These are phyloP conservation scores for Golubevia pallescens DNA, from an alignment of 1,284 basidiomycete species.

Conservation along the genomic window DNA sequence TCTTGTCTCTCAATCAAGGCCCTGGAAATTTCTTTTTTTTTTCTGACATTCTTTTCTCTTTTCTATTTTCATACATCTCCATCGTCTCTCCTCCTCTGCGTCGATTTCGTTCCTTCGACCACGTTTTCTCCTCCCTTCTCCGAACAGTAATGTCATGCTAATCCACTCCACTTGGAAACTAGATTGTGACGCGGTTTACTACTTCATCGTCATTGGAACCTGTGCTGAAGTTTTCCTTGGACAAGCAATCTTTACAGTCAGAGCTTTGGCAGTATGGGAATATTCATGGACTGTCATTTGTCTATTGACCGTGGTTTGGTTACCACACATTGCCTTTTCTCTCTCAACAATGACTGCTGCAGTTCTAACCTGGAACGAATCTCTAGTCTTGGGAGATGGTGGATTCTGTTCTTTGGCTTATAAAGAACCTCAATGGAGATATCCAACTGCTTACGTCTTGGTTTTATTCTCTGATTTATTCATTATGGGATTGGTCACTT, in stretches of 20 bases:
- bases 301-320: slow-evolving; percentile 1
- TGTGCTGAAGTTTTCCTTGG: background rate
- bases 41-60: too few species aligned
- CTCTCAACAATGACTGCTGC: slow-evolving; percentile 8
- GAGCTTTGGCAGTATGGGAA: background rate
- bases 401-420: background rate
- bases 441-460: slow-evolving; percentile 5
- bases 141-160: background rate
- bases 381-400: slow-evolving; percentile 1
- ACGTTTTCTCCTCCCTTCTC: background rate
- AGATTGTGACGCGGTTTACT: background rate
- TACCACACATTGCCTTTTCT: slow-evolving; percentile 9
- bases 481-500: slow-evolving; percentile 5
- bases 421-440: slow-evolving; percentile 8
- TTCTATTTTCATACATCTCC: too few species aligned
- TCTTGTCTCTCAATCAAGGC: too few species aligned
- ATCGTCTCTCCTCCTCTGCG: too few species aligned
- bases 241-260: background rate
- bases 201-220: background rate
- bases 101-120: too few species aligned
- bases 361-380: background rate
- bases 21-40: too few species aligned
- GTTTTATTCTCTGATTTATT: slow-evolving; percentile 5
- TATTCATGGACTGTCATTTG: slow-evolving; percentile 3
- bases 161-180: background rate